These are phyloP conservation scores for Echinosophora koreensis DNA, from an alignment of 306 rosid species.

Conservation along the genomic window DNA sequence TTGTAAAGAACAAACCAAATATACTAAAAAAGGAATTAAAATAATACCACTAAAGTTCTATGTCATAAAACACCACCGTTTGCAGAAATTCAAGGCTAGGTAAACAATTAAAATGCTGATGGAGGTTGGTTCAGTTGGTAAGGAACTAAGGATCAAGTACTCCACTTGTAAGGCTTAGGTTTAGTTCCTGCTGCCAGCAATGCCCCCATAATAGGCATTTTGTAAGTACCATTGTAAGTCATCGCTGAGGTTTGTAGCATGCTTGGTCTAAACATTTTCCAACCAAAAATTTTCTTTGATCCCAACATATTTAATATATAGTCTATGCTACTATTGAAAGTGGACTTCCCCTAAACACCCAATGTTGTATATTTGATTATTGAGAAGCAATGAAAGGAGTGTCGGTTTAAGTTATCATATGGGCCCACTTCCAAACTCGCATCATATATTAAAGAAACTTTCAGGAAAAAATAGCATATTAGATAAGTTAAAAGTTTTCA, in stretches of 20 bases:
- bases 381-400: constrained; percentile 28
- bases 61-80: not conserved
- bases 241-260: constrained; percentile 1
- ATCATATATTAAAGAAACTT: constrained; percentile 21
- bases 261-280: not conserved
- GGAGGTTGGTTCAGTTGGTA: constrained; percentile 30
- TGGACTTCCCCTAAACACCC: constrained; percentile 14
- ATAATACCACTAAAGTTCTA: constrained; percentile 28
- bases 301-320: not conserved
- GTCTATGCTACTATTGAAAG: not conserved
- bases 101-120: constrained; percentile 14
- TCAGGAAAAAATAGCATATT: not conserved
- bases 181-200: constrained; percentile 12
- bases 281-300: not conserved
- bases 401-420: constrained; percentile 14
- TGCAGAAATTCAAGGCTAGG: constrained; percentile 24
- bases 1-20: constrained; percentile 33
- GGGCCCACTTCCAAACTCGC: constrained; percentile 16
- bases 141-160: constrained; percentile 34
- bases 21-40: not conserved
- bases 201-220: constrained; percentile 2
- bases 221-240: not conserved
- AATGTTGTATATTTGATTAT: not conserved
- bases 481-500: constrained; percentile 12
- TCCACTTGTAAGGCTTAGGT: constrained; percentile 4